phyloP scores from a whole-genome alignment of 208 protist species.

The Leishmania braziliensis region DNA sequence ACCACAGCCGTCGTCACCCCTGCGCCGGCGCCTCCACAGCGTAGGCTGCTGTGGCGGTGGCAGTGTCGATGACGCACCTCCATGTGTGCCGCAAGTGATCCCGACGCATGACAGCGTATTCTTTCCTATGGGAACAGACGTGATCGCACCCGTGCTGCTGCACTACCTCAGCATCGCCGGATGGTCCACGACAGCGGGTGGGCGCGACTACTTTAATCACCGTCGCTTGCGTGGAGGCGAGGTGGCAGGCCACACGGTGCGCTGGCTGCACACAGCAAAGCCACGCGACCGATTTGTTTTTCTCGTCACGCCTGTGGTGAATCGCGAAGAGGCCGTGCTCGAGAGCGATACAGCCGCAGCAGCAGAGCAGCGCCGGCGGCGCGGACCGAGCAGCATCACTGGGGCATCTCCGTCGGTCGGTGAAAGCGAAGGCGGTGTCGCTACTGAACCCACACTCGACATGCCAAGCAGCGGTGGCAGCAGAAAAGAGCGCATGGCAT shows the following conservation, averaged over 20 bases:
- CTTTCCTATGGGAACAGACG: slow-evolving; percentile 55
- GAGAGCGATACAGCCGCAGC: neutral
- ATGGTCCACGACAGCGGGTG: slow-evolving; percentile 59
- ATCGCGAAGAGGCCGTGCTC: neutral
- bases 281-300: slow-evolving; percentile 74
- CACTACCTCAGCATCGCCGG: slow-evolving; percentile 68
- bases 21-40: slow-evolving; percentile 19
- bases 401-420: neutral
- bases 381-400: neutral
- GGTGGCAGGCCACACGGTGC: slow-evolving; percentile 63
- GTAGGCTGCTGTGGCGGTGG: slow-evolving; percentile 14
- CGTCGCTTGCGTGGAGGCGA: slow-evolving; percentile 59
- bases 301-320: slow-evolving; percentile 60
- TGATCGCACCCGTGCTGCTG: slow-evolving; percentile 55
- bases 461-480: neutral
- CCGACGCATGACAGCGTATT: slow-evolving; percentile 65
- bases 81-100: slow-evolving; percentile 17
- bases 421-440: neutral
- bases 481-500: neutral
- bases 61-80: neutral
- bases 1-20: slow-evolving; percentile 15
- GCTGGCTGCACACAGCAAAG: slow-evolving; percentile 63
- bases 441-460: neutral
- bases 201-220: slow-evolving; percentile 73
- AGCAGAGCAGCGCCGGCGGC: neutral